A percentile compares a stretch with the other conserved stretches of the same genome.
Evolutionary conservation across 805 yeast species (phyloP).

Genomic region (Schizosaccharomyces osmophilus): DNA sequence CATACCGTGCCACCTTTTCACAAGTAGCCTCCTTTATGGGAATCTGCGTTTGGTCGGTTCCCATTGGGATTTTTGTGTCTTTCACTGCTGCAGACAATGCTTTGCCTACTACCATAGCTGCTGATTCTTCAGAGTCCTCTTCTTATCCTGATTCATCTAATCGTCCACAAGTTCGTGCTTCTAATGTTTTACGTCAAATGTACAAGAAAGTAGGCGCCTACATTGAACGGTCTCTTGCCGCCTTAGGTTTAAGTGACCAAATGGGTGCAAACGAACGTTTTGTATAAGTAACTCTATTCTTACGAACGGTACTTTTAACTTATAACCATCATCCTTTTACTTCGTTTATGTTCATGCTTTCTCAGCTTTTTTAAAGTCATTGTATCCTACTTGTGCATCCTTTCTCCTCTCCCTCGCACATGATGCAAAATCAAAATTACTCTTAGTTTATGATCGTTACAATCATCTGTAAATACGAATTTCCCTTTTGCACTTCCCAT

Average conservation of each 20-base stretch:
- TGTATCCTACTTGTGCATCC: too few relatives aligned
- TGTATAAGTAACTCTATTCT: too few relatives aligned
- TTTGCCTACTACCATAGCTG: constrained; percentile 26
- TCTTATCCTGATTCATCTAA: neutral
- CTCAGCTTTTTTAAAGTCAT: too few relatives aligned
- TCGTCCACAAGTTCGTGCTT: neutral
- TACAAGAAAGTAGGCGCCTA: neutral
- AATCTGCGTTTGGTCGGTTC: constrained; percentile 76
- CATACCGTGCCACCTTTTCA: constrained; percentile 26
- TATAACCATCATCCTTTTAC: too few relatives aligned
- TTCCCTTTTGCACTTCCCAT: too few relatives aligned
- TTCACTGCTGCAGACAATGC: constrained; percentile 78
- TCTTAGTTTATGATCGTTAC: too few relatives aligned
- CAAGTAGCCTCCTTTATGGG: constrained; percentile 94
- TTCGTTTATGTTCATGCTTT: too few relatives aligned
- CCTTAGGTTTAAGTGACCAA: neutral
- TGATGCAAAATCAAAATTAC: too few relatives aligned
- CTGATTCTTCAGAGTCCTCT: neutral
- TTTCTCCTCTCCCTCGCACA: too few relatives aligned
- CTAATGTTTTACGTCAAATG: neutral
- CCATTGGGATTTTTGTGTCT: constrained; percentile 76
- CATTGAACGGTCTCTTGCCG: neutral
- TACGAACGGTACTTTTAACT: too few relatives aligned
- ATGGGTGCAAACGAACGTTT: neutral
- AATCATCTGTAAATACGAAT: too few relatives aligned